Conservation (phyloP, 1,139 yeast species). For the Debaryomyces sp. region DNA sequence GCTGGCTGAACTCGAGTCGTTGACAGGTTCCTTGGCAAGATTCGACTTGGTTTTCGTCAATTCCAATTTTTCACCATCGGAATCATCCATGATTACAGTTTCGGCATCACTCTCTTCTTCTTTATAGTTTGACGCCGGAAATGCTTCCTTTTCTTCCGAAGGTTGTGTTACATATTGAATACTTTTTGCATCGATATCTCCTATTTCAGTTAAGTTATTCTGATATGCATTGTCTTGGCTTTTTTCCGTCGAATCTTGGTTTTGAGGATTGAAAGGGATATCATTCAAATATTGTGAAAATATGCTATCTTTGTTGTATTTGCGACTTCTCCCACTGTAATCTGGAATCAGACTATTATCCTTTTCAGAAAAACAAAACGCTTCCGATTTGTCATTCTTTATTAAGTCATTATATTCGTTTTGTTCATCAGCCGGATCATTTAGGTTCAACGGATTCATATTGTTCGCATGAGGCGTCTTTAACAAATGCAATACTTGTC, state of each 20-base stretch:
- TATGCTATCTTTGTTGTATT: conserved; percentile 6
- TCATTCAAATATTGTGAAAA: conserved; percentile 11
- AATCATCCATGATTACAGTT: conserved; percentile 27
- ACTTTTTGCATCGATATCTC: conserved; percentile 6
- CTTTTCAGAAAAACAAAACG: conserved; percentile 16
- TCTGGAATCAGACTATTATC: neutral
- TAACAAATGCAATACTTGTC: conserved; percentile 43
- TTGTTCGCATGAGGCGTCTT: conserved; percentile 35
- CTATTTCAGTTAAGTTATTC: conserved; percentile 1
- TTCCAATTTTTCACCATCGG: conserved; percentile 11
- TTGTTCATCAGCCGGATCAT: conserved; percentile 14
- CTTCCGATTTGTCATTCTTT: conserved; percentile 16
- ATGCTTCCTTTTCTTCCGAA: conserved; percentile 9
- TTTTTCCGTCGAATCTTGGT: neutral
- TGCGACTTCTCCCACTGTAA: conserved; percentile 1
- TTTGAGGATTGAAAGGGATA: conserved; percentile 1
- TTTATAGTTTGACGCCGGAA: conserved; percentile 5
- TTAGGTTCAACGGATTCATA: conserved; percentile 24
- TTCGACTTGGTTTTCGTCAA: neutral
- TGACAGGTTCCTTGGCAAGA: neutral
- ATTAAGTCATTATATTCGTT: conserved; percentile 23
- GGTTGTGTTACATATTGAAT: conserved; percentile 4
- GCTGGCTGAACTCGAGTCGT: neutral
- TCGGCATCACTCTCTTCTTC: conserved; percentile 27
- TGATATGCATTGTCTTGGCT: neutral